Base-by-base conservation (phyloP, 1,139 yeast genomes). In the Geotrichum klebahnii region DNA sequence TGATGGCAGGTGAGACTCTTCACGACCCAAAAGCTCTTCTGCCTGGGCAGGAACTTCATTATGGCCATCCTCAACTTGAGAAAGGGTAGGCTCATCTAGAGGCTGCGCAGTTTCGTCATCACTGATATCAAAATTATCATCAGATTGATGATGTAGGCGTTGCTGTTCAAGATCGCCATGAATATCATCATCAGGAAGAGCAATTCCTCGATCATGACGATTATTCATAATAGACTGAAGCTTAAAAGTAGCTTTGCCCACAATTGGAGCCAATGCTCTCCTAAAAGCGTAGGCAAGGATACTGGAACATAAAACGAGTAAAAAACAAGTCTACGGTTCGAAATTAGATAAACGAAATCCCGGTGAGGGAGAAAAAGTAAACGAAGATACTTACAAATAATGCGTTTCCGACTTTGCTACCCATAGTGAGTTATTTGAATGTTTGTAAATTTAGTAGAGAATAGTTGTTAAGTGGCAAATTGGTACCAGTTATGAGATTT, bases 221-320 rank as follows among this genome's bases (percentile, higher is more conserved):
- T 26, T 14, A 14, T 42, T 20, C n/a, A 48, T 29, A n/a, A 48
- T 14, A 2, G 48, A 14, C 16, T 44, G 52, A 10, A 48, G 48
- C 28, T 32, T 32, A 22, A 44, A 48, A 1, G 52, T 44, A 23
- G 52, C 52, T 12, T 37, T 42, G 14, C 48, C 38, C 4, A 48
- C 48, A 19, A 48, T 48, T 16, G 52, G 52, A 5, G 41, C 48
- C 34, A 48, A 38, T 10, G 52, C 52, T 9, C 26, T 34, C 26
- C 43, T 42, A 20, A 48, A 44, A 10, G 48, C 32, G 35, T 38
- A 48, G 24, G 33, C 45, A 8, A 48, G 45, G 19, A 48, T 39
- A 8, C 41, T 24, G 10, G 28, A 28, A 26, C 48, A 44, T 1
- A 39, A 14, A 2, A 43, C 32, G 10, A 48, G 23, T 10, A 48